These are phyloP conservation scores for Gracilaria domingensis DNA, from an alignment of 23 red algal species.

Conservation along the genomic window DNA sequence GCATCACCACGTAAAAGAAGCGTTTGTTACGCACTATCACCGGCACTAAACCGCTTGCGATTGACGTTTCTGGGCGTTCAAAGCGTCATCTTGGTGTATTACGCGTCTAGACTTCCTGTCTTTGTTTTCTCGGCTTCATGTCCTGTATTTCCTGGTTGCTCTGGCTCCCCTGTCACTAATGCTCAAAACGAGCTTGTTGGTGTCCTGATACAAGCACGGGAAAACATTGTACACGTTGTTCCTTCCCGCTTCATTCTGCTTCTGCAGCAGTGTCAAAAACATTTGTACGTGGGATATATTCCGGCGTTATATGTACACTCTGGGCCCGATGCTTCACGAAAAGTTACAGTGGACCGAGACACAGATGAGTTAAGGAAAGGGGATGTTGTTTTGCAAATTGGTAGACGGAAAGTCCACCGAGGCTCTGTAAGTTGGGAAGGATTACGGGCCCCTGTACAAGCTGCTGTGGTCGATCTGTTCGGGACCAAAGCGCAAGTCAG, in stretches of 20 bases:
- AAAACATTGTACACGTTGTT: conserved; percentile 20
- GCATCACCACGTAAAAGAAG: background rate
- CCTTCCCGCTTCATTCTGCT: conserved; percentile 9
- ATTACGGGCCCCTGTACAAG: conserved; percentile 9
- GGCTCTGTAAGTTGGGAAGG: conserved; percentile 17
- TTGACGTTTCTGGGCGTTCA: conserved; percentile 1
- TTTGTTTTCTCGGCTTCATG: background rate
- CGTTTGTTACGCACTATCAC: conserved; percentile 4
- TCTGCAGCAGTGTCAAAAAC: background rate
- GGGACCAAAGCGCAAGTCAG: background rate
- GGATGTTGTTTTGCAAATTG: conserved; percentile 8
- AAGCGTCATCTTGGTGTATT: background rate
- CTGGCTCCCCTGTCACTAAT: conserved; percentile 13
- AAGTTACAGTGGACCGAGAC: background rate
- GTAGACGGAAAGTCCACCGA: background rate
- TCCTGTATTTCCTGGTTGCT: conserved; percentile 4
- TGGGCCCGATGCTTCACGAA: background rate
- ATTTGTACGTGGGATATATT: background rate
- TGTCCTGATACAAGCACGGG: background rate
- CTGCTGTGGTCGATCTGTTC: conserved; percentile 21
- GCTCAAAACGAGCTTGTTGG: conserved; percentile 12
- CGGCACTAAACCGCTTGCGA: background rate
- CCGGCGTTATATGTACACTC: background rate
- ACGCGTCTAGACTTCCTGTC: conserved; percentile 1
- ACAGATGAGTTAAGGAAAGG: conserved; percentile 5